These are phyloP conservation scores for Candida coleopterorum DNA, from an alignment of 805 yeast species.

Conservation along the genomic window DNA sequence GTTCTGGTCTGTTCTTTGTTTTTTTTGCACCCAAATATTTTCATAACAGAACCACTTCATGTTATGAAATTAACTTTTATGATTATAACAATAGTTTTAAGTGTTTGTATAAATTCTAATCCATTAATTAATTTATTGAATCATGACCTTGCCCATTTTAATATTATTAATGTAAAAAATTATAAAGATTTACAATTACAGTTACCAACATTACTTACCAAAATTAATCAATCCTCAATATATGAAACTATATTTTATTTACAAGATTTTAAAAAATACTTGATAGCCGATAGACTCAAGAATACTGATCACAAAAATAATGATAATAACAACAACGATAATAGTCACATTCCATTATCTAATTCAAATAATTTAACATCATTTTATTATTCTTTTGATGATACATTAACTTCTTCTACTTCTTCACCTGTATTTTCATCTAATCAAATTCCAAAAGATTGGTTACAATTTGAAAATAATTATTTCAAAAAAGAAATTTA, in stretches of 20 bases:
- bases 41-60: too few species aligned
- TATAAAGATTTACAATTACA: constrained; percentile 1
- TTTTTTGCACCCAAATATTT: too few species aligned
- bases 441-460: constrained; percentile 4
- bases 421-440: too few species aligned
- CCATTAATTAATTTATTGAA: too few species aligned
- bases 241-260: neutral
- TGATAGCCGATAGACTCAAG: neutral
- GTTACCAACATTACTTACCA: neutral
- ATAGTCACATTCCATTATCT: neutral
- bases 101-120: too few species aligned
- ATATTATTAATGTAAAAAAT: neutral
- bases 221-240: neutral
- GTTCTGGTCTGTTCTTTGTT: too few species aligned
- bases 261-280: neutral
- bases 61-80: too few species aligned
- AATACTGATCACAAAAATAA: neutral
- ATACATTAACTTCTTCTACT: neutral
- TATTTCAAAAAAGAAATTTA: constrained; percentile 1
- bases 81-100: too few species aligned
- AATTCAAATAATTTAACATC: neutral
- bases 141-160: neutral
- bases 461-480: constrained; percentile 5
- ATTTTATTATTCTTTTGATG: neutral
- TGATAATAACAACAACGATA: neutral